A percentile compares a stretch with the other conserved stretches of the same genome.
Conservation (phyloP, 2,329 filamentous ascomycete species). For the Trichoderma harzianum region DNA sequence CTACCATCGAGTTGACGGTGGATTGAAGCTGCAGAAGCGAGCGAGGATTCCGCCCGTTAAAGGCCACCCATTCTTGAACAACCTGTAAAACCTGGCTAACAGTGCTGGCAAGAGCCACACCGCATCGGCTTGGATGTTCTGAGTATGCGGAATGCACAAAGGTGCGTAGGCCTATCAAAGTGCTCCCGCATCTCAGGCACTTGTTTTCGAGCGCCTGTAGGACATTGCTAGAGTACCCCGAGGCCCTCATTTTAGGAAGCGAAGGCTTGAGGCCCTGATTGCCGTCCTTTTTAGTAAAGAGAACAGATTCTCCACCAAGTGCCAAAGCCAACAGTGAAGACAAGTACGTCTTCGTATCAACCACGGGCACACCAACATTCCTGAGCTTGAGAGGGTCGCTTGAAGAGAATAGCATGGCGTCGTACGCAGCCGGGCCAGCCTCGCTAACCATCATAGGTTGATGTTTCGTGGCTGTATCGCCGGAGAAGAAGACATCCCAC, state of each 20-base stretch:
- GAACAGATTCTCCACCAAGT: slow-evolving; percentile 67
- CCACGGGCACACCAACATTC: slow-evolving; percentile 39
- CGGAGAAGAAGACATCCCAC: slow-evolving; percentile 65
- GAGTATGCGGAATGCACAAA: slow-evolving; percentile 48
- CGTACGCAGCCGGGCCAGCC: slow-evolving; percentile 61
- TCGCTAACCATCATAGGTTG: slow-evolving; percentile 63
- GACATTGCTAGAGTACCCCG: slow-evolving; percentile 53
- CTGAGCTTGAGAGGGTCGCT: slow-evolving; percentile 39
- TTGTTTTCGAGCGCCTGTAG: slow-evolving; percentile 45
- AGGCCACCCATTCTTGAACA: slow-evolving; percentile 48
- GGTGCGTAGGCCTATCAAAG: slow-evolving; percentile 42
- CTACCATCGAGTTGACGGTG: slow-evolving; percentile 44
- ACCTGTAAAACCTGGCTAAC: slow-evolving; percentile 47
- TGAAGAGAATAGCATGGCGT: slow-evolving; percentile 52
- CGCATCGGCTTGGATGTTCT: slow-evolving; percentile 42
- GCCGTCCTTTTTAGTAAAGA: slow-evolving; percentile 61
- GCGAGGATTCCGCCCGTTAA: slow-evolving; percentile 38
- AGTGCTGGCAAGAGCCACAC: slow-evolving; percentile 51
- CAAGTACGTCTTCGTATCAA: slow-evolving; percentile 49
- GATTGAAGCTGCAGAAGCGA: slow-evolving; percentile 54
- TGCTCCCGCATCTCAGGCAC: slow-evolving; percentile 48
- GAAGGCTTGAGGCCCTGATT: slow-evolving; percentile 51
- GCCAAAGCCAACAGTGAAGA: slow-evolving; percentile 62
- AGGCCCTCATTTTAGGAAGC: slow-evolving; percentile 47
- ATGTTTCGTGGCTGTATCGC: slow-evolving; percentile 30